Evolutionary conservation across 805 yeast species (phyloP).

Genomic region (Nematodospora valgi): DNA sequence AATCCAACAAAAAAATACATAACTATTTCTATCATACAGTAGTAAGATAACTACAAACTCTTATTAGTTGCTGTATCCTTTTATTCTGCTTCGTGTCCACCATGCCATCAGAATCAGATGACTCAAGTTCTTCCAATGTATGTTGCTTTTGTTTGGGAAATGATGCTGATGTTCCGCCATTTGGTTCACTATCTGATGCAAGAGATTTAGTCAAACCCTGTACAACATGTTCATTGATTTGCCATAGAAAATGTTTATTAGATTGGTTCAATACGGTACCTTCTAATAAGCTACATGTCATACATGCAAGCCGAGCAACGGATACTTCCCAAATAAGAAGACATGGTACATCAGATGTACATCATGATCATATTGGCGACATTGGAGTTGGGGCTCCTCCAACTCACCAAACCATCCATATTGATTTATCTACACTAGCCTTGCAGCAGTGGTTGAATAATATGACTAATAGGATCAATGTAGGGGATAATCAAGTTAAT

Average conservation of each 20-base stretch:
- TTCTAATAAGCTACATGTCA: constrained; percentile 20
- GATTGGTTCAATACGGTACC: constrained; percentile 41
- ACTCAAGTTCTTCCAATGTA: not conserved
- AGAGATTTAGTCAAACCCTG: constrained; percentile 36
- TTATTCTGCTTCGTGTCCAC: not conserved
- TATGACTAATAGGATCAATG: not conserved
- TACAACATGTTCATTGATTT: constrained; percentile 30
- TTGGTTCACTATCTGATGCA: constrained; percentile 33
- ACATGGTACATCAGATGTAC: not conserved
- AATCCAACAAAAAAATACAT: no score
- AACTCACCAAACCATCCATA: constrained; percentile 8
- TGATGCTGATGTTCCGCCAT: constrained; percentile 37
- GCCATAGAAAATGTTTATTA: constrained; percentile 36
- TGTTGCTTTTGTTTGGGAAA: constrained; percentile 41
- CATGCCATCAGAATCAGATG: not conserved
- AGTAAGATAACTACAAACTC: no score
- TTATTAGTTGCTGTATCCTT: not conserved
- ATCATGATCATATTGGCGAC: constrained; percentile 6
- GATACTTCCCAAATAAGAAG: not conserved
- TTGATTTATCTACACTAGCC: constrained; percentile 2
- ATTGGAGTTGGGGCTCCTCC: constrained; percentile 13
- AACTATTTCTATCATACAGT: no score
- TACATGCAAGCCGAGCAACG: constrained; percentile 9
- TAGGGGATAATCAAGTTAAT: not conserved
- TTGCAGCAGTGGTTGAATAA: constrained; percentile 4